Conservation (phyloP, 805 yeast species). For the Saccharomycopsis sp. region DNA sequence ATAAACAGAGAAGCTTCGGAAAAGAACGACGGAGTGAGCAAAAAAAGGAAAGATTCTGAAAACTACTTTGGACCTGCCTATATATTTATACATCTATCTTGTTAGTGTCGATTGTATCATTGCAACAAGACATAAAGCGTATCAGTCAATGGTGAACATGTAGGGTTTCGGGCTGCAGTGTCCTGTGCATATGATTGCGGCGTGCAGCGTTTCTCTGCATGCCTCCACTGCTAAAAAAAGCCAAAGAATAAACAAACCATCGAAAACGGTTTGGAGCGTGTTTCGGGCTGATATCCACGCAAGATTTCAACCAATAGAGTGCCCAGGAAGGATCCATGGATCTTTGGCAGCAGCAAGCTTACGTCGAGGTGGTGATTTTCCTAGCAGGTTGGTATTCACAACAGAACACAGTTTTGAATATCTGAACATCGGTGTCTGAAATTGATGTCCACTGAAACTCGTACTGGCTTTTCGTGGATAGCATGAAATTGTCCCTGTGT, state of each 20-base stretch:
- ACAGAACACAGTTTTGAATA: too few relatives aligned
- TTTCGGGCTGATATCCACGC: neutral
- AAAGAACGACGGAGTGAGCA: neutral
- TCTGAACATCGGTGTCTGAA: neutral
- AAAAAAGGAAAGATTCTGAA: neutral
- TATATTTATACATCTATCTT: neutral
- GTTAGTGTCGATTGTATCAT: neutral
- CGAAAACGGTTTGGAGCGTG: neutral
- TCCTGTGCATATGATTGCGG: neutral
- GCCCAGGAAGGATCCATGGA: neutral
- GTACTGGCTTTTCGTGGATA: too few relatives aligned
- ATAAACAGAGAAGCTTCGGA: neutral
- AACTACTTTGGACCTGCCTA: neutral
- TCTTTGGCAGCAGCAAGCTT: neutral
- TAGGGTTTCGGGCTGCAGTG: neutral
- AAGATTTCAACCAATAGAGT: neutral
- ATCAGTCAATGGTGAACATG: neutral
- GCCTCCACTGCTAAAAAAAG: neutral
- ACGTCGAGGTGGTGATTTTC: neutral
- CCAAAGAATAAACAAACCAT: neutral
- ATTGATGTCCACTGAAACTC: too few relatives aligned
- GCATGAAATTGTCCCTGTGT: neutral
- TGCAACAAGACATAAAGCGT: neutral
- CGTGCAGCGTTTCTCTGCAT: neutral
- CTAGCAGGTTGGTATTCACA: too few relatives aligned